Base-by-base conservation (phyloP, 2,329 filamentous ascomycete genomes). In the Alternaria viburni region DNA sequence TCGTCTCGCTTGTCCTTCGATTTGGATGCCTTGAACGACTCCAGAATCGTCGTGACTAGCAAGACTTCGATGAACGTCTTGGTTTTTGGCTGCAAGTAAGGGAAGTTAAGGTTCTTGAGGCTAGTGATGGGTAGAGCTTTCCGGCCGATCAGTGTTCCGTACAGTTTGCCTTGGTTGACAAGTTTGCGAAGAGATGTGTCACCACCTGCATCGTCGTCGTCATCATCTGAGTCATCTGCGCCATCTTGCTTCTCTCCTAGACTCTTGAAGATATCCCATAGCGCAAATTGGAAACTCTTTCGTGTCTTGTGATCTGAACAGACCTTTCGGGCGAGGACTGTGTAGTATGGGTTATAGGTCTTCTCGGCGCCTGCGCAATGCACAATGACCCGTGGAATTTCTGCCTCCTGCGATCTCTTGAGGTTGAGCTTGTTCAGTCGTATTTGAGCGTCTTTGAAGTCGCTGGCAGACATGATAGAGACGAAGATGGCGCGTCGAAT, bases 301-400 rank as follows among this genome's bases (percentile, higher is more conserved):
- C 89, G 88, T 69, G 96, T 86, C 71, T 89, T 89, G 69, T 89
- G 89, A 64, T 94, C 92, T 4, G 84, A 84, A 74, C 93, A 96
- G 9, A 97, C 85, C 67, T 90, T 90, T 51, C 88, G 88, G 10
- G 93, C 93, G 41, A 99, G 90, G 1, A 97, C 84, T 0, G 92
- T 92, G 77, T 99, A 99, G 81, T 97, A 99, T 0, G 92, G 92
- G 73, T 99, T 99, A 80, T 97, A 97, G 1, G 86, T 85, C 60
- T 90, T 85, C 81, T 98, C 96, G 4, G 91, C 90, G 46, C 92
- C 92, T 1, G 90, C 90, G 76, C 94, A 97, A 70, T 96, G 93
- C 9, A 97, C 86, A 26, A 99, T 84, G 17, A 99, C 94, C 56
- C 91, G 89, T 1, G 95, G 90, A 30, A 98, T 91, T 77, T 98